Conservation (phyloP, 805 yeast genomes). For the Yarrowia osloensis region DNA sequence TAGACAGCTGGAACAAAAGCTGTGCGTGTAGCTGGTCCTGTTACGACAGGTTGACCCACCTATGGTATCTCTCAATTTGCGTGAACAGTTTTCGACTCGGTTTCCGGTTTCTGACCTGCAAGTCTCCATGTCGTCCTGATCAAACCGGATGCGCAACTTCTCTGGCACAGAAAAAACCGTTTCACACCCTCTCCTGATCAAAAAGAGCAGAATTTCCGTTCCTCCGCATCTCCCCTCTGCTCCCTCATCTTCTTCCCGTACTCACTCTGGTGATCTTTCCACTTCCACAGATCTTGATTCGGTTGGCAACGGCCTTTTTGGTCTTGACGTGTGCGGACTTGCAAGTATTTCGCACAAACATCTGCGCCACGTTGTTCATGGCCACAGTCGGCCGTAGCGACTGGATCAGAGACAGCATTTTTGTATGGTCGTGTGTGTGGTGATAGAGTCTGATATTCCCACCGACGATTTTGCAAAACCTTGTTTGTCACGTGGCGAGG, state of each 20-base stretch:
- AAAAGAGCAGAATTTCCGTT: no score
- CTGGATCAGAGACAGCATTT: slow-evolving; percentile 27
- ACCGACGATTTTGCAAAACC: slow-evolving; percentile 26
- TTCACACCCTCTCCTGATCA: no score
- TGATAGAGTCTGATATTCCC: slow-evolving; percentile 22
- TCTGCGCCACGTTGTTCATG: slow-evolving; percentile 20
- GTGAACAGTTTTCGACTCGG: background rate
- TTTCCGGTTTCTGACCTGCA: background rate
- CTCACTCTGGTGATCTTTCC: slow-evolving; percentile 59
- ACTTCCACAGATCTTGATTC: slow-evolving; percentile 47
- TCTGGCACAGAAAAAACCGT: background rate
- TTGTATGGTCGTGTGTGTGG: slow-evolving; percentile 12
- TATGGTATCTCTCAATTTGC: background rate
- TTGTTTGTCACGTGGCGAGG: slow-evolving; percentile 21
- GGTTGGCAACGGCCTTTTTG: slow-evolving; percentile 30
- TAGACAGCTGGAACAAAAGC: background rate
- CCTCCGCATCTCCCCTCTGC: background rate
- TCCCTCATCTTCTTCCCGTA: background rate
- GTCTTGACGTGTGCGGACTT: slow-evolving; percentile 24
- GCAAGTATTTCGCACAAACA: slow-evolving; percentile 26
- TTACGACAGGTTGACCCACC: background rate
- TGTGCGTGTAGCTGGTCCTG: background rate
- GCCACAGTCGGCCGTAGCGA: slow-evolving; percentile 30
- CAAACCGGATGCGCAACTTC: background rate
- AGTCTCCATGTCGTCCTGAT: no score